Percentiles rank a stretch among this genome's conserved stretches.
Evolutionary conservation across 192 early-diverging fungal species (phyloP).

Genomic region (Backusella parvicylindrica): DNA sequence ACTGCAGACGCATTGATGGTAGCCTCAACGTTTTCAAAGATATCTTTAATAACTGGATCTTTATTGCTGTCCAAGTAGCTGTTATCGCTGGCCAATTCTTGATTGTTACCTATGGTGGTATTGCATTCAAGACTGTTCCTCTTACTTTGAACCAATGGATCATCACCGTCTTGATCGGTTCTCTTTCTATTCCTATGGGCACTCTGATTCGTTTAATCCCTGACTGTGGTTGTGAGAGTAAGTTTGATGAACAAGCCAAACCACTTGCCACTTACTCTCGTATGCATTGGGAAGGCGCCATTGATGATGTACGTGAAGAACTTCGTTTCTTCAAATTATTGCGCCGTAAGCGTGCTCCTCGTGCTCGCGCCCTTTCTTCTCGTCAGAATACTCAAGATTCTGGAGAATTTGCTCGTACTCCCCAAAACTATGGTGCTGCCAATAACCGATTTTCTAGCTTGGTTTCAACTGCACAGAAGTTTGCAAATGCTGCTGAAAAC

Average conservation of each 20-base stretch:
- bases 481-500: slow-evolving; percentile 16
- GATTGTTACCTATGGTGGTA: slow-evolving; percentile 86
- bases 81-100: slow-evolving; percentile 74
- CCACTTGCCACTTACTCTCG: slow-evolving; percentile 34
- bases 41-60: slow-evolving; percentile 77
- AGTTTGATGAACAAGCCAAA: slow-evolving; percentile 31
- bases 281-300: slow-evolving; percentile 38
- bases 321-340: slow-evolving; percentile 21
- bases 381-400: not conserved
- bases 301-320: slow-evolving; percentile 32
- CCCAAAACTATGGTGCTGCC: slow-evolving; percentile 10
- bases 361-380: not conserved
- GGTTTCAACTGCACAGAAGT: slow-evolving; percentile 19
- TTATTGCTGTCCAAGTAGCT: slow-evolving; percentile 71
- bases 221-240: slow-evolving; percentile 46
- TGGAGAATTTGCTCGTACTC: not conserved
- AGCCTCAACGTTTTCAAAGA: slow-evolving; percentile 86
- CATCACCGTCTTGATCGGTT: slow-evolving; percentile 75
- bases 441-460: slow-evolving; percentile 23
- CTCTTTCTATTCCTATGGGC: slow-evolving; percentile 80
- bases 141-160: slow-evolving; percentile 72
- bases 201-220: slow-evolving; percentile 77
- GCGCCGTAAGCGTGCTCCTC: slow-evolving; percentile 2
- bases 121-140: slow-evolving; percentile 80
- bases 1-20: slow-evolving; percentile 80